Conservation (phyloP, 1,139 yeast species). For the Kodamaea suecica region DNA sequence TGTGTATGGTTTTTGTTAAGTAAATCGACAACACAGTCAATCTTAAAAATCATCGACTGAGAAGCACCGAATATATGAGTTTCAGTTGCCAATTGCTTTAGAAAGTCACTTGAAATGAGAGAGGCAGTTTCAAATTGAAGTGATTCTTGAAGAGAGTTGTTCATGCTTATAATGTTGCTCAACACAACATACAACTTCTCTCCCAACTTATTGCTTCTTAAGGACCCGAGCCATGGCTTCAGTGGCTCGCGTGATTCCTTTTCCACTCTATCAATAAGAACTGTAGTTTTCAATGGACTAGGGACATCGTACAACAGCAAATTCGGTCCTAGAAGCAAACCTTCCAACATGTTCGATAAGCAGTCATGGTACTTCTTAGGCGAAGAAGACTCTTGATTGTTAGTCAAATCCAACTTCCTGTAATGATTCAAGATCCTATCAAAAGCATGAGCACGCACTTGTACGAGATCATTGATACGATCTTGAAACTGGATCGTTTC, state of each 20-base stretch:
- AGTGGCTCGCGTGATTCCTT: conserved; percentile 7
- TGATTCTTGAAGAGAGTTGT: conserved; percentile 1
- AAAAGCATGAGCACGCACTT: conserved; percentile 7
- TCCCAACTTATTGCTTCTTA: conserved; percentile 11
- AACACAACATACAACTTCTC: conserved; percentile 18
- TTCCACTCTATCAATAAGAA: conserved; percentile 13
- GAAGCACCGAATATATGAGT: conserved; percentile 5
- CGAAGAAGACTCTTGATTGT: background rate
- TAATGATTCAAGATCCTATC: conserved; percentile 6
- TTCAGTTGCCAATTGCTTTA: conserved; percentile 1
- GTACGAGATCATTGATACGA: conserved; percentile 7
- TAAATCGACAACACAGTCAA: conserved; percentile 8
- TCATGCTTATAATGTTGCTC: conserved; percentile 12
- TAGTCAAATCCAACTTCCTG: conserved; percentile 1
- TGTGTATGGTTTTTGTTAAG: conserved; percentile 1
- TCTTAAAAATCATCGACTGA: conserved; percentile 7
- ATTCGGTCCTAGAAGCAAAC: conserved; percentile 20
- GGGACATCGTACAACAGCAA: conserved; percentile 11
- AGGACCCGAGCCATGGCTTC: conserved; percentile 4
- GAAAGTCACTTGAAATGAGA: background rate
- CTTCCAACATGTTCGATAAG: conserved; percentile 8
- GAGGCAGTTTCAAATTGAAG: background rate
- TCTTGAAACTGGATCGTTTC: conserved; percentile 11
- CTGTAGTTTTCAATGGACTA: conserved; percentile 11
- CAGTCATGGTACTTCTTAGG: conserved; percentile 1